A percentile compares a stretch with the other conserved stretches of the same genome.
These are phyloP conservation scores for Candida freyschussii DNA, from an alignment of 1,139 yeast genomes.

Conservation along the genomic window DNA sequence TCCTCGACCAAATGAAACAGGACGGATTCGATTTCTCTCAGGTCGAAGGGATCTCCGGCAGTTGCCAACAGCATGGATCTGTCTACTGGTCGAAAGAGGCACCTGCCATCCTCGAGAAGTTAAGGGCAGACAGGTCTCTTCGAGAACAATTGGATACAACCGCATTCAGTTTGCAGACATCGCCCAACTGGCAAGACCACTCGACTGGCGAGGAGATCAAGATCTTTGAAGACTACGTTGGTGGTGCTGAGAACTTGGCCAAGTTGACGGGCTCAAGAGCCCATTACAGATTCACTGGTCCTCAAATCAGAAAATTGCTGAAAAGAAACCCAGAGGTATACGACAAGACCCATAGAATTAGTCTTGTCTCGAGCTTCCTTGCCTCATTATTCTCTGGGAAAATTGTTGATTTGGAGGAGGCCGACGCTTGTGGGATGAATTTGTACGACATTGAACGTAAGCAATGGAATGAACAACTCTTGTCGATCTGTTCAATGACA, in stretches of 20 bases:
- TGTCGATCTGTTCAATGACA: slow-evolving; percentile 33
- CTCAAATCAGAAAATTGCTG: slow-evolving; percentile 76
- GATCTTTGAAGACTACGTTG: slow-evolving; percentile 55
- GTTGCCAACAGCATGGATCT: slow-evolving; percentile 92
- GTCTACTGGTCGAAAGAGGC: slow-evolving; percentile 69
- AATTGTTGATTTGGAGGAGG: slow-evolving; percentile 63
- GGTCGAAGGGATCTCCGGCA: slow-evolving; percentile 75
- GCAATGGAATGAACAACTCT: slow-evolving; percentile 49
- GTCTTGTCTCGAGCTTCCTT: slow-evolving; percentile 75
- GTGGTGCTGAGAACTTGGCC: slow-evolving; percentile 64
- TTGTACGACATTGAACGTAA: slow-evolving; percentile 60
- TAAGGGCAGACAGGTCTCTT: slow-evolving; percentile 30
- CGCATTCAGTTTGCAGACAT: slow-evolving; percentile 57
- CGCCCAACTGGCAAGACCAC: slow-evolving; percentile 96
- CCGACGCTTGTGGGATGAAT: slow-evolving; percentile 93
- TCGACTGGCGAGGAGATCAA: slow-evolving; percentile 69
- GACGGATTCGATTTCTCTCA: slow-evolving; percentile 51
- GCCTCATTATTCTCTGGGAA: slow-evolving; percentile 67
- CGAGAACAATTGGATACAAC: slow-evolving; percentile 40
- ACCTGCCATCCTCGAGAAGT: slow-evolving; percentile 32
- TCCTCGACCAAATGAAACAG: slow-evolving; percentile 50
- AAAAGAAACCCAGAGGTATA: slow-evolving; percentile 51
- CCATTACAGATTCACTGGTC: slow-evolving; percentile 86
- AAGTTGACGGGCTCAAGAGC: slow-evolving; percentile 78
- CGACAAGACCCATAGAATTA: slow-evolving; percentile 52